Percentiles rank a stretch among this genome's conserved stretches.
These are phyloP conservation scores for Fusarium buharicum DNA, from an alignment of 2,329 filamentous ascomycete genomes.

Conservation along the genomic window DNA sequence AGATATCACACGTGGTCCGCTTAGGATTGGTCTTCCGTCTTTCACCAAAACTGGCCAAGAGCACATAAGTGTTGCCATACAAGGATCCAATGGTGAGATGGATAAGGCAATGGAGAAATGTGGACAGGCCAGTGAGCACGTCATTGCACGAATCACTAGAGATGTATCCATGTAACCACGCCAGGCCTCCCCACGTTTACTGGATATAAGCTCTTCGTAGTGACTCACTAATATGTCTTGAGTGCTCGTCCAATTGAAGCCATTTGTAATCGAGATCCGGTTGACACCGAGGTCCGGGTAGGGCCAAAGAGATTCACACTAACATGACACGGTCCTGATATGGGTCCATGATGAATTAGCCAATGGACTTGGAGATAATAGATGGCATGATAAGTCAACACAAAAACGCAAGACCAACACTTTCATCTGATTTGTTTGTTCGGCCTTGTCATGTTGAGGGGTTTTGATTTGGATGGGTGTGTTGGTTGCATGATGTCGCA, in stretches of 20 bases:
- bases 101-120: neutral
- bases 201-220: too few species aligned
- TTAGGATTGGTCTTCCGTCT: too few species aligned
- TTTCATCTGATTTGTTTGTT: neutral
- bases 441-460: fast-evolving
- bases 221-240: too few species aligned
- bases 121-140: conserved; percentile 19
- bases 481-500: conserved; percentile 4
- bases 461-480: too few species aligned
- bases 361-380: neutral
- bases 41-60: too few species aligned
- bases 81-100: neutral
- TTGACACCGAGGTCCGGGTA: neutral
- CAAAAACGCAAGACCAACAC: conserved; percentile 1
- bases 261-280: neutral
- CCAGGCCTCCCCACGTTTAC: too few species aligned
- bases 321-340: neutral
- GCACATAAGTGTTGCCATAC: neutral
- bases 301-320: neutral
- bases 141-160: neutral
- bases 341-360: neutral
- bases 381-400: conserved; percentile 1
- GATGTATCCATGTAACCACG: neutral
- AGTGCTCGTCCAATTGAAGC: neutral
- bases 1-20: too few species aligned